Evolutionary conservation across 768 basidiomycete species (phyloP).

Genomic region (Grammothele lineata): DNA sequence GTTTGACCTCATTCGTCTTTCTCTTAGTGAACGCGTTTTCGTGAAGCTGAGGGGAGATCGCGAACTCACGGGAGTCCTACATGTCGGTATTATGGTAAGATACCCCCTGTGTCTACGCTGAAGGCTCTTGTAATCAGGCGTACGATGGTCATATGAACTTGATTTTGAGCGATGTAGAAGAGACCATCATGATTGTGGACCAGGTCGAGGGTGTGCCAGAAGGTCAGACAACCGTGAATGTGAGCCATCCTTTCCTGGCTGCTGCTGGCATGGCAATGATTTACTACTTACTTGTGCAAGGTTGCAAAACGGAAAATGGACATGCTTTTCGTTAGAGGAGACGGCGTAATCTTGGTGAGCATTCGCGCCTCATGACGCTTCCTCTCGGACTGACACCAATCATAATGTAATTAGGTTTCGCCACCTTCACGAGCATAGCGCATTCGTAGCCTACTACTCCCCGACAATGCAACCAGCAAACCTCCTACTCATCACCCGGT

Average conservation of each 20-base stretch:
- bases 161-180: constrained; percentile 95
- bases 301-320: constrained; percentile 92
- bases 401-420: constrained; percentile 56
- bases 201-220: constrained; percentile 59
- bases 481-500: too few species aligned
- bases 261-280: neutral
- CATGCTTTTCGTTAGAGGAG: constrained; percentile 97
- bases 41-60: constrained; percentile 96
- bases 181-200: constrained; percentile 96
- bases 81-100: constrained; percentile 50
- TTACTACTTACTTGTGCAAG: constrained; percentile 34
- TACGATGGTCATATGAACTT: constrained; percentile 99
- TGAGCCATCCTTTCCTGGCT: constrained; percentile 30
- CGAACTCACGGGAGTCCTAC: constrained; percentile 85
- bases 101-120: constrained; percentile 7
- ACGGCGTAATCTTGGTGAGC: constrained; percentile 88
- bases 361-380: too few species aligned
- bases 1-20: constrained; percentile 94
- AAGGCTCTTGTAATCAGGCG: constrained; percentile 51
- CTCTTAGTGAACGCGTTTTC: constrained; percentile 95
- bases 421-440: constrained; percentile 58
- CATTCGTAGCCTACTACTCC: too few species aligned
- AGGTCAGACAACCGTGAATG: constrained; percentile 62
- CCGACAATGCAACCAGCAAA: too few species aligned
- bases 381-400: constrained; percentile 27